Evolutionary conservation across 2,329 filamentous ascomycete genomes (phyloP).

Genomic region (Microdochium paspali): DNA sequence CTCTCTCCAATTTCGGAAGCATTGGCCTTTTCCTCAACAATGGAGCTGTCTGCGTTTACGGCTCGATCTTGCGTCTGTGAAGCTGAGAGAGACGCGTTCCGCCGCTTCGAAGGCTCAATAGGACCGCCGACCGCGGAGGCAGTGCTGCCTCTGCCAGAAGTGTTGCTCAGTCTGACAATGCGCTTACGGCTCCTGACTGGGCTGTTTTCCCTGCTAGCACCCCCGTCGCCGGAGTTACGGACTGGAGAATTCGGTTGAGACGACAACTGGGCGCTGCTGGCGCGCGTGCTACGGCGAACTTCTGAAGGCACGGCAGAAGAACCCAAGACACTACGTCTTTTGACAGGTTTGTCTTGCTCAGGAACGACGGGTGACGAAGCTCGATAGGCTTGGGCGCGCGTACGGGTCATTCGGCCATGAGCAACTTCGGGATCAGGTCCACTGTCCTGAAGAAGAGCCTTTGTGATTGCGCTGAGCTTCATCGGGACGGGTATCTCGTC

Average conservation of each 20-base stretch:
- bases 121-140: slow-evolving; percentile 8
- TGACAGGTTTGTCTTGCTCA: slow-evolving; percentile 18
- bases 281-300: slow-evolving; percentile 34
- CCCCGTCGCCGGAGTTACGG: slow-evolving; percentile 23
- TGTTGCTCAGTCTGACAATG: slow-evolving; percentile 46
- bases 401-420: slow-evolving; percentile 26
- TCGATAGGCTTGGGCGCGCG: slow-evolving; percentile 31
- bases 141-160: slow-evolving; percentile 21
- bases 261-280: slow-evolving; percentile 35
- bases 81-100: slow-evolving; percentile 40
- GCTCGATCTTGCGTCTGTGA: slow-evolving; percentile 24
- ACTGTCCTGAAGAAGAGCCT: slow-evolving; percentile 66
- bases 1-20: slow-evolving; percentile 19
- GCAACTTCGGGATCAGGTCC: slow-evolving; percentile 37
- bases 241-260: slow-evolving; percentile 33
- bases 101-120: slow-evolving; percentile 27
- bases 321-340: slow-evolving; percentile 40
- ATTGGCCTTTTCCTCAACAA: slow-evolving; percentile 26
- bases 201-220: slow-evolving; percentile 25
- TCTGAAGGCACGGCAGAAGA: slow-evolving; percentile 31
- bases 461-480: slow-evolving; percentile 88
- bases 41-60: slow-evolving; percentile 28
- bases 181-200: slow-evolving; percentile 38
- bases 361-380: slow-evolving; percentile 27
- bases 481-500: slow-evolving; percentile 87